Conservation (phyloP, 106 monocot genomes). For the Apostasia shenzhenica region DNA sequence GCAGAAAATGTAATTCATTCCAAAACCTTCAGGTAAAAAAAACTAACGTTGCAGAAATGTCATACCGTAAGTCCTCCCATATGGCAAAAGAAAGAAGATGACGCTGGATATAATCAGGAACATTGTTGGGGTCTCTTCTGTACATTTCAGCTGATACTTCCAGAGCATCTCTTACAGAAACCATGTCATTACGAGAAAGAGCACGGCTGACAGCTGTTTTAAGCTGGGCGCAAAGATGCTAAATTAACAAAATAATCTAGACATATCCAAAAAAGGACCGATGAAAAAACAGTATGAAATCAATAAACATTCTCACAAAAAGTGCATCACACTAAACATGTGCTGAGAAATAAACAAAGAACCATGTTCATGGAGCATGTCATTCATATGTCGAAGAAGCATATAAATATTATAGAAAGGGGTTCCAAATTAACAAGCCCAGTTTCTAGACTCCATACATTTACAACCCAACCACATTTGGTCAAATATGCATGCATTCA, state of each 20-base stretch:
- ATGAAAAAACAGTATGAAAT: not conserved
- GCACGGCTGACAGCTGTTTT: constrained; percentile 94
- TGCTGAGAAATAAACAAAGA: no score
- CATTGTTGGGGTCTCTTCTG: constrained; percentile 80
- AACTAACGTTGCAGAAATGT: not conserved
- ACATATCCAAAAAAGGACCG: not conserved
- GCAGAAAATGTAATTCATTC: no score
- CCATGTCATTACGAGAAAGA: constrained; percentile 72
- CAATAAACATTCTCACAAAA: not conserved
- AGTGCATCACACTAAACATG: no score
- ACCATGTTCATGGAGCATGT: no score
- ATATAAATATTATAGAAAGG: no score
- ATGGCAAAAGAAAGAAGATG: constrained; percentile 80
- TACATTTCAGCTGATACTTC: constrained; percentile 99
- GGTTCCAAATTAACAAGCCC: no score
- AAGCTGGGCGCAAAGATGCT: constrained; percentile 40
- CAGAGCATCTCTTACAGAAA: constrained; percentile 90
- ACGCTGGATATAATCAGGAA: constrained; percentile 90
- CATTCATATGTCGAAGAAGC: no score
- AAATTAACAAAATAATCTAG: constrained; percentile 7
- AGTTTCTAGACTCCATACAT: no score
- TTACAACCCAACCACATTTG: no score
- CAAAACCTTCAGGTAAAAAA: not conserved
- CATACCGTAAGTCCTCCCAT: constrained; percentile 95
- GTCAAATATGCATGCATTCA: no score